Conservation (phyloP, 176 grass and related monocot genomes). For the Dactylis glomerata region DNA sequence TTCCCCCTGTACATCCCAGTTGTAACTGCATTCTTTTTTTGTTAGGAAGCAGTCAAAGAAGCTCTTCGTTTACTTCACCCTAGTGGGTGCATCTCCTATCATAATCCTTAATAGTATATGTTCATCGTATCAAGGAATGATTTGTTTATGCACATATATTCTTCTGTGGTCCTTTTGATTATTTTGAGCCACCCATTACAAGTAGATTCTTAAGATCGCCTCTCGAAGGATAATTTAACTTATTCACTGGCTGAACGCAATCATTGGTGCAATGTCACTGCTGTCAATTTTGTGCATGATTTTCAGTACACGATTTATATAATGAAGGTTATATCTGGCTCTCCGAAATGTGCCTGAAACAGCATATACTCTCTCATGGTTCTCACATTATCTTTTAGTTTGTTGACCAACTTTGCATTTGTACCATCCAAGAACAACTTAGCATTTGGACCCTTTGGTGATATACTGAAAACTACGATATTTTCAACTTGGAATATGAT, state of each 20-base stretch:
- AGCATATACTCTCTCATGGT: not conserved
- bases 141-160: not conserved
- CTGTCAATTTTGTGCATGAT: not conserved
- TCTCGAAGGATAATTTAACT: not conserved
- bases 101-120: not conserved
- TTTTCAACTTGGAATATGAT: not conserved
- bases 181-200: not conserved
- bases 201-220: not conserved
- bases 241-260: not conserved
- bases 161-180: slow-evolving; percentile 18
- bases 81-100: slow-evolving; percentile 34
- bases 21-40: not conserved
- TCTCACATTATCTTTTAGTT: slow-evolving; percentile 7
- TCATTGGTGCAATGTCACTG: not conserved
- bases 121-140: slow-evolving; percentile 12
- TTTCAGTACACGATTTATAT: not conserved
- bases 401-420: slow-evolving; percentile 24
- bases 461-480: not conserved
- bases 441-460: not conserved
- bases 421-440: not conserved
- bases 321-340: not conserved
- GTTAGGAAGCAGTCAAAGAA: slow-evolving; percentile 4
- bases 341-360: slow-evolving; percentile 5
- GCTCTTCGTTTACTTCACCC: slow-evolving; percentile 29
- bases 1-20: not conserved